Base-by-base conservation (phyloP, 352 stramenopile genomes). In the Pythium rhizo-oryzae region DNA sequence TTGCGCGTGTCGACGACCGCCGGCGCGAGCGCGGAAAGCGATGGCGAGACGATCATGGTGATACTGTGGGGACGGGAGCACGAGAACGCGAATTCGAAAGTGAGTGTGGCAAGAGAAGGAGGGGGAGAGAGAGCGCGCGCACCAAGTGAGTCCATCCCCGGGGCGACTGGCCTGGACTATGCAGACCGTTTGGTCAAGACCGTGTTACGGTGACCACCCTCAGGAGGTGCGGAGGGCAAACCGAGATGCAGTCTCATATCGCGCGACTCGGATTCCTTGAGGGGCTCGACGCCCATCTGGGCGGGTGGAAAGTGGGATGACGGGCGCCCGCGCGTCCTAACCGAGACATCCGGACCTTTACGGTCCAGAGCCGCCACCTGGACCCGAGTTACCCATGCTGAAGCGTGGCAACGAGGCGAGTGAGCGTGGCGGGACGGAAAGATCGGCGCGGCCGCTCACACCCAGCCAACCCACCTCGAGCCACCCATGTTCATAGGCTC, bases 1-100 rank as follows among this genome's bases (percentile, higher is more conserved):
- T 92, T 92, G 65, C 84, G 84, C 25, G 87, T 92, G 65, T 87
- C 79, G n/a, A 93, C 75, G 50, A 95, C 80, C 23, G 67, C 79
- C 24, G 72, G 84, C 54, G 74, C 79, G 63, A 94, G 71, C 11
- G 77, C 71, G 50, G 59, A 77, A 37, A 94, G 80, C 52, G 75
- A 52, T 2, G 43, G 30, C 39, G 24, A 41, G 16, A 67, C 28
- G 51, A 67, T 67, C 15, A 33, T 33, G 28, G 3, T 33, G n/a
- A 8, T 24, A 49, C 15, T 30, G 60, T 18, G 23, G 23, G 18
- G 23, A 59, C 41, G 18, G 18, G 16, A 58, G 21, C 5, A 23
- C 15, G 41, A 41, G 47, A 56, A 9, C 37, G 28, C 25, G 50
- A 33, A 18, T 67, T 67, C 18, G 51, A 43, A 67, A 61, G 49